Percentiles rank a stretch among this genome's conserved stretches.
These are phyloP conservation scores for Yamadazyma aaseri DNA, from an alignment of 1,139 yeast genomes.

Conservation along the genomic window DNA sequence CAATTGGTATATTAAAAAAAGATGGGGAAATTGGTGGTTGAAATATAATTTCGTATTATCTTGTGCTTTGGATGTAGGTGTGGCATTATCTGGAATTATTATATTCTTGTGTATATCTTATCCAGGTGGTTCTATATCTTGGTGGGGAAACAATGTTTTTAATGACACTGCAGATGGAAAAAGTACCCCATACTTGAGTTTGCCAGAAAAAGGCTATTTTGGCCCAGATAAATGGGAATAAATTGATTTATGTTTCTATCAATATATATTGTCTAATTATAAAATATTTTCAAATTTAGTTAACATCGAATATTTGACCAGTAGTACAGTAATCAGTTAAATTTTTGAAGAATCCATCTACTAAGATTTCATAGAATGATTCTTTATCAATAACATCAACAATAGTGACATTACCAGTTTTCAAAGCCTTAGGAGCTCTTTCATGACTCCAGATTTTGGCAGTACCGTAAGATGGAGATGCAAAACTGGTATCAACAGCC, in stretches of 20 bases:
- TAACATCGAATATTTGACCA: slow-evolving; percentile 6
- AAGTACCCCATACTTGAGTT: slow-evolving; percentile 2
- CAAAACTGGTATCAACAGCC: slow-evolving; percentile 36
- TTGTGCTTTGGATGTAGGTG: slow-evolving; percentile 55
- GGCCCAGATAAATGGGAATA: slow-evolving; percentile 8
- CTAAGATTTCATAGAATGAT: slow-evolving; percentile 24
- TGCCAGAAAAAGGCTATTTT: slow-evolving; percentile 6
- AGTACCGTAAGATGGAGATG: slow-evolving; percentile 40
- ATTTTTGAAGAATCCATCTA: slow-evolving; percentile 29
- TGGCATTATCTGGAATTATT: slow-evolving; percentile 52
- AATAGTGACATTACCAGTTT: slow-evolving; percentile 33
- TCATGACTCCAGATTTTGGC: slow-evolving; percentile 32
- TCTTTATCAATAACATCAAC: slow-evolving; percentile 27
- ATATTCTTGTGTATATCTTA: slow-evolving; percentile 56
- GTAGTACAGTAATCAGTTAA: slow-evolving; percentile 32
- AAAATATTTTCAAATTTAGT: no score
- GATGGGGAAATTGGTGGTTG: slow-evolving; percentile 55
- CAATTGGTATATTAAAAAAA: slow-evolving; percentile 48
- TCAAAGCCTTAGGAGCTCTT: slow-evolving; percentile 27
- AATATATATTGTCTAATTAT: no score
- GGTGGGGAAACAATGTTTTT: slow-evolving; percentile 7
- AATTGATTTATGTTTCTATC: slow-evolving; percentile 10
- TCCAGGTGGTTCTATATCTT: slow-evolving; percentile 30
- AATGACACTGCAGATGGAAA: slow-evolving; percentile 7
- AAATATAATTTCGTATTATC: slow-evolving; percentile 60